Evolutionary conservation across 2,329 filamentous ascomycete genomes (phyloP).

Genomic region (Drechslerella stenobrocha): DNA sequence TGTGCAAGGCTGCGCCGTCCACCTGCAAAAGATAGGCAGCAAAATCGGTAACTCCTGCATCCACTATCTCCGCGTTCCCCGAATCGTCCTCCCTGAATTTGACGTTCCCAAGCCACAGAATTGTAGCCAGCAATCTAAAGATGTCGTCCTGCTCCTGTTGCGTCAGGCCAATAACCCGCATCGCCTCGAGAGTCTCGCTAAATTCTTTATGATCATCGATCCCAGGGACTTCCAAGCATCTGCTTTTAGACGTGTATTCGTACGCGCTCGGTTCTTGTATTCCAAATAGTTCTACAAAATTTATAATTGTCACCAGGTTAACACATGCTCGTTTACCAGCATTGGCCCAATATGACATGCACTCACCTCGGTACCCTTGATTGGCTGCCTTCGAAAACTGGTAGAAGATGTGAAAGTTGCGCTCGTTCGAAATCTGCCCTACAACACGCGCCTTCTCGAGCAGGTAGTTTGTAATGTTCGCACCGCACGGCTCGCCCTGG

Average conservation of each 20-base stretch:
- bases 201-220: conserved; percentile 92
- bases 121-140: conserved; percentile 88
- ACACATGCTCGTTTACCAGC: conserved; percentile 90
- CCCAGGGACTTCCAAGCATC: conserved; percentile 90
- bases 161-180: conserved; percentile 87
- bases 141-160: conserved; percentile 93
- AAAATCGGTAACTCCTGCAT: conserved; percentile 89
- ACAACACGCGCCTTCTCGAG: conserved; percentile 93
- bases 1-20: conserved; percentile 86
- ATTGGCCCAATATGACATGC: conserved; percentile 74
- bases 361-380: conserved; percentile 77
- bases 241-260: conserved; percentile 87
- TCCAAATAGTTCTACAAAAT: conserved; percentile 85
- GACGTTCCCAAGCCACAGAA: conserved; percentile 94
- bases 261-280: conserved; percentile 79
- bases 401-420: conserved; percentile 99
- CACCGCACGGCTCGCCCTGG: conserved; percentile 92
- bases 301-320: conserved; percentile 82
- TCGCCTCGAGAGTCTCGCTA: conserved; percentile 85
- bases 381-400: conserved; percentile 89
- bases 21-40: conserved; percentile 79
- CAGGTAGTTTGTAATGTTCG: conserved; percentile 93
- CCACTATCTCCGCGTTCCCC: conserved; percentile 81
- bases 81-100: conserved; percentile 86
- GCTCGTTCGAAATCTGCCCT: conserved; percentile 97